Evolutionary conservation across 768 basidiomycete species (phyloP), one percentile per base, ranked within the genome.

Genomic region (Chiua virens): DNA sequence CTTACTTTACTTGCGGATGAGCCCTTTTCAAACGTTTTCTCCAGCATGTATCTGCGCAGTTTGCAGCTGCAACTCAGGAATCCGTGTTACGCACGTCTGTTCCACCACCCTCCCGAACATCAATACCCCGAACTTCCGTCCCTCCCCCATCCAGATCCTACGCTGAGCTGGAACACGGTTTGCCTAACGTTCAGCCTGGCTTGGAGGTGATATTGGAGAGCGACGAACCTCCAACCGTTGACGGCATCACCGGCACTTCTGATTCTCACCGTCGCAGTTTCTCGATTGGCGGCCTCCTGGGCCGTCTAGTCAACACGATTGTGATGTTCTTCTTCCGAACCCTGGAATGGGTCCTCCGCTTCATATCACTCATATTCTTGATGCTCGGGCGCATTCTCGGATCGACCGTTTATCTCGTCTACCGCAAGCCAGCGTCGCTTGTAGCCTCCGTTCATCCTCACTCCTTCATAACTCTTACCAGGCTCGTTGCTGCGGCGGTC

Each of bases 121-220:
- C 76, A 17, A 59, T 66, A 40, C 65, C 66, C 20, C 73, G 75
- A 28, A 53, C 61, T 18, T 77, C 79, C 14, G 66, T 71, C 18
- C 79, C 81, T 17, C 76, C 76, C 14, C 67, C 73, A 30, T 50
- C 68, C 56, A 51, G 57, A 42, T 27, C 49, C 50, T 32, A 48
- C 42, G 23, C 55, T 14, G 48, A 44, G 5, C 35, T 53, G 8
- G 47, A 65, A 14, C 59, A 70, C n/a, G 52, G 60, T 10, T 61
- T 65, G 8, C 56, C 64, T 34, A 74, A 79, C 22, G 67, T 75
- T 27, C 80, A 81, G 50, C 73, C 77, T 55, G 78, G 80, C 3
- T 75, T 89, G 23, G 71, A 79, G 21, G 79, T 84, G 8, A 86
- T 89, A 59, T 74, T 78, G 6, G 88, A 89, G 72, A 73, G 75